Conservation (phyloP, 495 filamentous ascomycete species). For the Aspergillus sclerotioniger region DNA sequence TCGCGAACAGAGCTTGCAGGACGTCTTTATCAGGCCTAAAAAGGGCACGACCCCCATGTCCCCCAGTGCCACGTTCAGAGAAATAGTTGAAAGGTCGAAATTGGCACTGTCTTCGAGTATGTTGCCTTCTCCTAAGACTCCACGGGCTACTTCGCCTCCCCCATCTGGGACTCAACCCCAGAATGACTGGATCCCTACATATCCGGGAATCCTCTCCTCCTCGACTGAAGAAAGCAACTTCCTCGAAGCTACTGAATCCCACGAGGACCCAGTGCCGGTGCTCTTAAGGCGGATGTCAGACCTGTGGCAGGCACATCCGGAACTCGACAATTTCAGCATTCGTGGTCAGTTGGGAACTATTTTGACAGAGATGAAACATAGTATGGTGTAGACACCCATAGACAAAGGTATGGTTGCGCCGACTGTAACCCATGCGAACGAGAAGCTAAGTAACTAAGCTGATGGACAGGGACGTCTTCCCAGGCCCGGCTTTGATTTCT, state of each 20-base stretch:
- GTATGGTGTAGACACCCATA: neutral
- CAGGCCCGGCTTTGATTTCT: constrained; percentile 10
- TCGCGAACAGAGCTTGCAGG: constrained; percentile 17
- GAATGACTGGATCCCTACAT: neutral
- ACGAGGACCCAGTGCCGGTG: constrained; percentile 12
- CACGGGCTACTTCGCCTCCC: neutral
- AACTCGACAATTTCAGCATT: constrained; percentile 19
- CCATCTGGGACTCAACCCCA: neutral
- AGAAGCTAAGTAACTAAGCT: constrained; percentile 1
- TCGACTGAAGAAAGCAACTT: constrained; percentile 6
- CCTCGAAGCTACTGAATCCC: constrained; percentile 13
- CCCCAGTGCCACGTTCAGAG: constrained; percentile 2
- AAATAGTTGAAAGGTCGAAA: constrained; percentile 14
- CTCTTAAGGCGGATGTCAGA: constrained; percentile 16
- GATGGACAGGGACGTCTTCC: constrained; percentile 7
- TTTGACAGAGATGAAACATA: constrained; percentile 14
- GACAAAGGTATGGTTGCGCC: neutral
- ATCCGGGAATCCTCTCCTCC: constrained; percentile 13
- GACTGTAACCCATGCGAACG: constrained; percentile 5
- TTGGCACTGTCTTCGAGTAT: neutral
- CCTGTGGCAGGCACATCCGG: constrained; percentile 14
- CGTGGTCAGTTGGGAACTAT: constrained; percentile 18
- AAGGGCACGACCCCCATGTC: constrained; percentile 1
- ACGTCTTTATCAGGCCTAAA: constrained; percentile 19
- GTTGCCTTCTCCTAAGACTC: neutral